These are phyloP conservation scores for Leucocoprinus birnbaumii DNA, from an alignment of 768 basidiomycete genomes.

Conservation along the genomic window DNA sequence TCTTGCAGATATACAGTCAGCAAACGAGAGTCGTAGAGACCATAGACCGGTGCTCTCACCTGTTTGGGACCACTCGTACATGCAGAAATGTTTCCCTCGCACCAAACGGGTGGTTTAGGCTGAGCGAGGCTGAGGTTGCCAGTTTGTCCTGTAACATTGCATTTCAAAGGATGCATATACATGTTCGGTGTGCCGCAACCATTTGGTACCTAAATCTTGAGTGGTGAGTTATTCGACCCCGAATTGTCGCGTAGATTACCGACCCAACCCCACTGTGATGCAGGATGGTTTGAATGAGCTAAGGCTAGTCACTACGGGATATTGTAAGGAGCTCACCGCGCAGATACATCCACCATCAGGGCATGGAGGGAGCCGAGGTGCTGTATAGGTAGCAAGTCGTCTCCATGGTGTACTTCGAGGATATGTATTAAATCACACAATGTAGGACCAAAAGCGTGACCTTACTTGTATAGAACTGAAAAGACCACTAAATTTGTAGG, in stretches of 20 bases:
- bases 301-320: too few species aligned
- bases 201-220: conserved; percentile 13
- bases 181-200: conserved; percentile 42
- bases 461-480: conserved; percentile 35
- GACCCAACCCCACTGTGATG: too few species aligned
- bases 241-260: too few species aligned
- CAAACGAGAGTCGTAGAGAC: neutral
- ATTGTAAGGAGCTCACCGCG: conserved; percentile 21
- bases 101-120: conserved; percentile 37
- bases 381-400: conserved; percentile 36
- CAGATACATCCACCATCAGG: conserved; percentile 40
- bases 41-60: conserved; percentile 13
- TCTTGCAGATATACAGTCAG: conserved; percentile 15
- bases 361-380: conserved; percentile 41
- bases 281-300: too few species aligned
- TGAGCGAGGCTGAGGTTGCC: conserved; percentile 27
- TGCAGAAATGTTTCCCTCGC: conserved; percentile 28
- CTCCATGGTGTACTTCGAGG: conserved; percentile 39
- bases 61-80: conserved; percentile 40
- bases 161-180: conserved; percentile 39
- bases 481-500: conserved; percentile 43
- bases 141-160: conserved; percentile 33
- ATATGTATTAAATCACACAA: neutral
- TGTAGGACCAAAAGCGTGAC: neutral
- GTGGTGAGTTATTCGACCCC: too few species aligned